Evolutionary conservation across 306 rosid species (phyloP).

Genomic region (Cercis canadensis): DNA sequence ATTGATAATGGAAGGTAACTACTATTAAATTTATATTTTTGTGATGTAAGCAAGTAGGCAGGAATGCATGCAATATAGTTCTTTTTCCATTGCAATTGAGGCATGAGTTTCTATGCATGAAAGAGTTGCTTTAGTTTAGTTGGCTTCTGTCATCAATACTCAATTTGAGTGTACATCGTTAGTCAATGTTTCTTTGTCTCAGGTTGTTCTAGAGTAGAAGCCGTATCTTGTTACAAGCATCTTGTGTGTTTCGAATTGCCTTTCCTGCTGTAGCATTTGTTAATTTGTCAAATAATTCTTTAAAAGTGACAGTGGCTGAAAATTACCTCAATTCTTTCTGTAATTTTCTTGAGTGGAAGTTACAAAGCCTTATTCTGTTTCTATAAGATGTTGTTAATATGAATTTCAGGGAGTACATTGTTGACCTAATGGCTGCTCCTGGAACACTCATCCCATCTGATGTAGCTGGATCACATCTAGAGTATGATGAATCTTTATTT

Average conservation of each 20-base stretch:
- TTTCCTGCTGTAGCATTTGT: conserved; percentile 23
- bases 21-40: conserved; percentile 32
- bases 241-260: conserved; percentile 29
- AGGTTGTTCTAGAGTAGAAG: conserved; percentile 17
- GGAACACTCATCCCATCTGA: conserved; percentile 97
- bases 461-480: conserved; percentile 69
- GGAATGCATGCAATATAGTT: conserved; percentile 19
- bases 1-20: conserved; percentile 87
- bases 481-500: conserved; percentile 62
- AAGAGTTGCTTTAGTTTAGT: conserved; percentile 11
- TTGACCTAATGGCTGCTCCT: conserved; percentile 98
- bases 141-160: conserved; percentile 28
- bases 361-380: conserved; percentile 31
- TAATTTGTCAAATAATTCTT: conserved; percentile 7
- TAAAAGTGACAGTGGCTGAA: conserved; percentile 22
- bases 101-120: conserved; percentile 4
- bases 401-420: conserved; percentile 95
- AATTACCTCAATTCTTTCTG: conserved; percentile 16
- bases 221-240: conserved; percentile 2
- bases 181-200: conserved; percentile 23
- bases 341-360: conserved; percentile 22
- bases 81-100: conserved; percentile 29
- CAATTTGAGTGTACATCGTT: not conserved
- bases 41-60: conserved; percentile 32
- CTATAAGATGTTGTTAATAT: conserved; percentile 44